These are phyloP conservation scores for Saturnispora halmiae DNA, from an alignment of 805 yeast species.

Conservation along the genomic window DNA sequence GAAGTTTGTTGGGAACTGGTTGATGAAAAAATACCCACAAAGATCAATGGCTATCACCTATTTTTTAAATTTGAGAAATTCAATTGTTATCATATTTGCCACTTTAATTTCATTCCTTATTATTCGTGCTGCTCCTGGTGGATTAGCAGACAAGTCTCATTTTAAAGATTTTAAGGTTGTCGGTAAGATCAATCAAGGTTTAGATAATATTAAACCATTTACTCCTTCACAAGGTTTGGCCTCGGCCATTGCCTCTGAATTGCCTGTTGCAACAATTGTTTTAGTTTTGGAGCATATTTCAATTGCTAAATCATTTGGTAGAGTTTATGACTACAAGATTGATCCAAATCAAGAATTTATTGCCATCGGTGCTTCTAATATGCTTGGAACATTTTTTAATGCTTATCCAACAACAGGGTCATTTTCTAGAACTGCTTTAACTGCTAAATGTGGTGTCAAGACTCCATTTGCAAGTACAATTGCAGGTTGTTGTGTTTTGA, in stretches of 20 bases:
- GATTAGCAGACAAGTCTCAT: conserved; percentile 14
- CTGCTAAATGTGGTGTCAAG: conserved; percentile 90
- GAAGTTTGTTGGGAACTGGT: conserved; percentile 54
- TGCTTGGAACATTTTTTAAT: conserved; percentile 83
- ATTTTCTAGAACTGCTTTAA: conserved; percentile 87
- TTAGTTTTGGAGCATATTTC: conserved; percentile 87
- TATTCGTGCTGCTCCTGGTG: conserved; percentile 35
- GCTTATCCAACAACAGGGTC: conserved; percentile 97
- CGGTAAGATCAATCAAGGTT: conserved; percentile 77
- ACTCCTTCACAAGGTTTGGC: conserved; percentile 51
- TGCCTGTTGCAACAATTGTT: conserved; percentile 80
- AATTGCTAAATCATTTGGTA: conserved; percentile 86
- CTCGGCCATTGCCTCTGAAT: conserved; percentile 55
- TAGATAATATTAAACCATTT: conserved; percentile 68
- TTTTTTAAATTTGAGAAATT: conserved; percentile 67
- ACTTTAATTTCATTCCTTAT: conserved; percentile 78
- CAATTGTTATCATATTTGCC: conserved; percentile 69
- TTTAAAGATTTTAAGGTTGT: conserved; percentile 44
- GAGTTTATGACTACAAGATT: conserved; percentile 84
- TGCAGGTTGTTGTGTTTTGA: conserved; percentile 80
- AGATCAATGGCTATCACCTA: conserved; percentile 53
- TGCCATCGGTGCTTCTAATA: conserved; percentile 87
- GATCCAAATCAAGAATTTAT: conserved; percentile 89
- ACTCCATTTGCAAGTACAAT: conserved; percentile 89
- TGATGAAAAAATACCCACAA: conserved; percentile 57